These are phyloP conservation scores for Backusella parvicylindrica DNA, from an alignment of 192 early-diverging fungal genomes.

Conservation along the genomic window DNA sequence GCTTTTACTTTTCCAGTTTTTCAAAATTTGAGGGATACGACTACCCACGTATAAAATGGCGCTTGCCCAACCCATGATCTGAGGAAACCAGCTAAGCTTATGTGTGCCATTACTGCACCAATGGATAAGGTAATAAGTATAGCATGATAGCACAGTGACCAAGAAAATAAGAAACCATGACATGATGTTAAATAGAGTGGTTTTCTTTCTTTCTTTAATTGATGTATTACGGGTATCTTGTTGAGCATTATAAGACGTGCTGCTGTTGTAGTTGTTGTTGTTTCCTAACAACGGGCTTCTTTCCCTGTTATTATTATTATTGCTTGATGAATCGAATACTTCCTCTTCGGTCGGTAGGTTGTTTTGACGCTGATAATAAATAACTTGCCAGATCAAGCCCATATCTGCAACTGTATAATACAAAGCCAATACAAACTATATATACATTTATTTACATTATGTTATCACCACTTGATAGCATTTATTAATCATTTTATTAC, in stretches of 20 bases:
- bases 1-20: slow-evolving; percentile 67
- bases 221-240: not conserved
- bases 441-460: not conserved
- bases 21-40: slow-evolving; percentile 79
- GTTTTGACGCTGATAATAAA: slow-evolving; percentile 53
- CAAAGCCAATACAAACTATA: slow-evolving; percentile 55
- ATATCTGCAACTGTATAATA: slow-evolving; percentile 75
- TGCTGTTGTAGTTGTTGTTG: not conserved
- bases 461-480: not conserved
- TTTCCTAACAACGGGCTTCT: not conserved
- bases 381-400: slow-evolving; percentile 60
- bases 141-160: slow-evolving; percentile 6
- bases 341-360: slow-evolving; percentile 33
- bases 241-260: not conserved
- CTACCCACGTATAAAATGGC: slow-evolving; percentile 68
- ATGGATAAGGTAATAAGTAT: slow-evolving; percentile 6
- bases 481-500: slow-evolving; percentile 30
- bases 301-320: not conserved
- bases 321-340: slow-evolving; percentile 7
- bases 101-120: not conserved
- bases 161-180: not conserved
- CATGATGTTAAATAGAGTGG: not conserved
- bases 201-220: not conserved
- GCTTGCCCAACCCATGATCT: slow-evolving; percentile 72
- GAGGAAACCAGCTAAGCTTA: slow-evolving; percentile 35